A percentile compares a stretch with the other conserved stretches of the same genome.
Conservation (phyloP, 2,329 filamentous ascomycete species). For the Clathrospora elynae region DNA sequence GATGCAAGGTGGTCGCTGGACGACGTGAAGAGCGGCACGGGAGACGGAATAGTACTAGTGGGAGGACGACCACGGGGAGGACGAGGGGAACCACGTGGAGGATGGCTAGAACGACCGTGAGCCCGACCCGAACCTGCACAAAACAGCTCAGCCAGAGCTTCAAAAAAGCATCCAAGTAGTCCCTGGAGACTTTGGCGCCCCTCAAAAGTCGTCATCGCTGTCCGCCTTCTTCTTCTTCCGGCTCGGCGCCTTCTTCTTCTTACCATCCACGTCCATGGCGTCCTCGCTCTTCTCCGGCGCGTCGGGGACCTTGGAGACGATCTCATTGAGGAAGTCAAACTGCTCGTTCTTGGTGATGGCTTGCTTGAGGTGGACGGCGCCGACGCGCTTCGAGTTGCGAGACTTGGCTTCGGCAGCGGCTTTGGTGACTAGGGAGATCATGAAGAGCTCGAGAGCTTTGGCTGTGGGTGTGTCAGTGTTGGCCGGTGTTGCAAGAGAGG, state of each 20-base stretch:
- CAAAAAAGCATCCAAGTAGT: too few species aligned
- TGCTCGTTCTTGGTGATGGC: conserved; percentile 87
- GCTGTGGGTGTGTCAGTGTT: conserved; percentile 54
- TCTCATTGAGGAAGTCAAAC: conserved; percentile 91
- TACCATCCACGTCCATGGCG: conserved; percentile 48
- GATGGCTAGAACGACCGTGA: too few species aligned
- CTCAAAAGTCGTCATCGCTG: conserved; percentile 46
- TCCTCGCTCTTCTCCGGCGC: conserved; percentile 58
- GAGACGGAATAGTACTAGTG: too few species aligned
- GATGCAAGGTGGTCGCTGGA: too few species aligned
- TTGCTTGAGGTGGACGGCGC: conserved; percentile 87
- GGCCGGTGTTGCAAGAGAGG: not conserved
- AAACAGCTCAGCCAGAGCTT: not conserved
- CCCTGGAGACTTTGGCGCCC: too few species aligned
- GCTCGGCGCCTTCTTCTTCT: conserved; percentile 51
- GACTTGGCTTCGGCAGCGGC: conserved; percentile 82
- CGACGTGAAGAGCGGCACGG: too few species aligned
- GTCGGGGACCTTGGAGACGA: conserved; percentile 82
- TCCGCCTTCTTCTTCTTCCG: conserved; percentile 48
- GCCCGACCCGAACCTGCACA: too few species aligned
- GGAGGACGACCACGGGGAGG: too few species aligned
- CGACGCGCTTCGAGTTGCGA: conserved; percentile 86
- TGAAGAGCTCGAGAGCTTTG: conserved; percentile 95
- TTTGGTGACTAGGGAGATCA: conserved; percentile 90
- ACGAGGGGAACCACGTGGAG: too few species aligned